Evolutionary conservation across 176 grass and related monocot species (phyloP).

Genomic region (Secale cereale): DNA sequence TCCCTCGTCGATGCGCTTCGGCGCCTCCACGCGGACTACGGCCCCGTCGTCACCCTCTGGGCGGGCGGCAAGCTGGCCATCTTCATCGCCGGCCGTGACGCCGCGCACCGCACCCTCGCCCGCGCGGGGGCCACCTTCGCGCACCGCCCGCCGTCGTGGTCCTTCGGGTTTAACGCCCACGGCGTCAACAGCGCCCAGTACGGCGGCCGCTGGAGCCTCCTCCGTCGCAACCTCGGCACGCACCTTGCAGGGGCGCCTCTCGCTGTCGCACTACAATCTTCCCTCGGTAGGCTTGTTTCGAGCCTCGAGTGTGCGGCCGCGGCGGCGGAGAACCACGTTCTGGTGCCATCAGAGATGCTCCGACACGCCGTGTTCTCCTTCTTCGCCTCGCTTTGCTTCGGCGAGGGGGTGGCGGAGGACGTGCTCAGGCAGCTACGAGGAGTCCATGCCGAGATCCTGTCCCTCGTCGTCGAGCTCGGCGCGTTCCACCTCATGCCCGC

Average conservation of each 20-base stretch:
- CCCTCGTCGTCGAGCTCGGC: conserved; percentile 10
- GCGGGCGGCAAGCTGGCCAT: neutral
- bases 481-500: conserved; percentile 26
- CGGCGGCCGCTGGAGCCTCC: conserved; percentile 2
- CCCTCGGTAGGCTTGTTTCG: neutral
- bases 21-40: neutral
- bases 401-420: neutral
- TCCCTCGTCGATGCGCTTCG: neutral
- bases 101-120: conserved; percentile 19
- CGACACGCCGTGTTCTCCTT: conserved; percentile 22
- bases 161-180: neutral
- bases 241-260: neutral
- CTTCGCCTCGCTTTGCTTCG: conserved; percentile 28
- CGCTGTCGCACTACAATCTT: neutral
- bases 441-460: conserved; percentile 12
- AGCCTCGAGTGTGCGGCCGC: neutral
- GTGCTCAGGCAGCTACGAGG: neutral
- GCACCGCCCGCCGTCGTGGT: neutral
- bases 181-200: conserved; percentile 8
- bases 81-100: conserved; percentile 1
- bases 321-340: neutral
- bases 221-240: conserved; percentile 21
- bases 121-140: neutral
- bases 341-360: neutral
- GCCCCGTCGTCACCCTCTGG: conserved; percentile 11